Conservation (phyloP, 2,329 filamentous ascomycete species). For the Stagonosporopsis chrysanthemi region DNA sequence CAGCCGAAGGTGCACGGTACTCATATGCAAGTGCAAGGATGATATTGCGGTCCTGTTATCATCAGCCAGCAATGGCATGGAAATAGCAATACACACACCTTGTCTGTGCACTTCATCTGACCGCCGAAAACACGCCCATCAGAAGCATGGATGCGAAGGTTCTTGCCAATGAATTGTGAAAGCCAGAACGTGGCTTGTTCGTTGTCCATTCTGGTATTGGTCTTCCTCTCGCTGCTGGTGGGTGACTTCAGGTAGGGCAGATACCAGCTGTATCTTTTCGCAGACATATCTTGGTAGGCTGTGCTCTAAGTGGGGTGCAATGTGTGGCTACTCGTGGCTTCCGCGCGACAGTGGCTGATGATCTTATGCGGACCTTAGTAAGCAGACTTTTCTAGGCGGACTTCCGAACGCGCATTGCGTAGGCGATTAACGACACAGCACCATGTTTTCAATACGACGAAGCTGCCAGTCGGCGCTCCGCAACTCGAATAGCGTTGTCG, state of each 20-base stretch:
- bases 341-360: constrained; percentile 10
- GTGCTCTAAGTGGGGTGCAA: constrained; percentile 18
- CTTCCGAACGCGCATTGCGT: neutral
- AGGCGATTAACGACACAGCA: constrained; percentile 18
- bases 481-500: constrained; percentile 16
- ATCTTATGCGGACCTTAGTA: constrained; percentile 9
- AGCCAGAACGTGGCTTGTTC: constrained; percentile 65
- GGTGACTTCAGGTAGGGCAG: constrained; percentile 25
- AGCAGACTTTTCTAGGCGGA: constrained; percentile 22
- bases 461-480: constrained; percentile 39
- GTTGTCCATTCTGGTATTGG: constrained; percentile 55
- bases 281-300: constrained; percentile 16
- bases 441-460: constrained; percentile 44
- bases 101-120: constrained; percentile 92
- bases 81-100: constrained; percentile 61
- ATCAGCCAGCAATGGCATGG: neutral
- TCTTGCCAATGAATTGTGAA: constrained; percentile 75
- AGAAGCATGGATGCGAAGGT: constrained; percentile 77
- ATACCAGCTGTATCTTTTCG: constrained; percentile 30
- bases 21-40: constrained; percentile 88
- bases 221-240: constrained; percentile 1
- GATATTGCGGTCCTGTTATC: constrained; percentile 78
- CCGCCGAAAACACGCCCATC: constrained; percentile 91
- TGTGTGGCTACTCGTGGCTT: constrained; percentile 17
- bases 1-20: constrained; percentile 74